A percentile compares a stretch with the other conserved stretches of the same genome.
Conservation (phyloP, 2,329 filamentous ascomycete genomes). For the Zalaria sp. region DNA sequence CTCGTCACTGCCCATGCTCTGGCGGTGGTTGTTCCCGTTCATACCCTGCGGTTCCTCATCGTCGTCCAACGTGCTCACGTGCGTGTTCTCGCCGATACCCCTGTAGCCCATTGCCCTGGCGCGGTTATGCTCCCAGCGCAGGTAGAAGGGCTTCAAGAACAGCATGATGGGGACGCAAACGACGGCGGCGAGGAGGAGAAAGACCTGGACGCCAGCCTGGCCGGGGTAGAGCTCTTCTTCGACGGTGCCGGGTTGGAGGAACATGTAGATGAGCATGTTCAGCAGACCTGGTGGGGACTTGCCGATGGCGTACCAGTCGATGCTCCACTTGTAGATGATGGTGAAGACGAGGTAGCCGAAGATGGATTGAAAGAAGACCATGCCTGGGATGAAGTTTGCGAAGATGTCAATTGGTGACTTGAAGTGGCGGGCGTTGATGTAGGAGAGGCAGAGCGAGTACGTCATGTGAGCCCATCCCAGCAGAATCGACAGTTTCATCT, state of each 20-base stretch:
- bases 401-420: slow-evolving; percentile 90
- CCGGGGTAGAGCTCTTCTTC: slow-evolving; percentile 65
- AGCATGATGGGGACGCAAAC: slow-evolving; percentile 79
- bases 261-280: slow-evolving; percentile 99
- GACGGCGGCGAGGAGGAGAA: slow-evolving; percentile 70
- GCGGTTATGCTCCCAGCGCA: slow-evolving; percentile 84
- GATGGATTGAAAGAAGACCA: slow-evolving; percentile 99
- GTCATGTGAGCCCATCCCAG: slow-evolving; percentile 98
- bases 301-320: slow-evolving; percentile 64
- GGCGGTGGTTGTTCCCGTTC: slow-evolving; percentile 49
- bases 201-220: slow-evolving; percentile 61
- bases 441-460: slow-evolving; percentile 86
- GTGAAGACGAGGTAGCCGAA: slow-evolving; percentile 91
- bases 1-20: slow-evolving; percentile 57
- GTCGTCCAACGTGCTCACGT: slow-evolving; percentile 81
- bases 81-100: slow-evolving; percentile 76
- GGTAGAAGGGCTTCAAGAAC: slow-evolving; percentile 90
- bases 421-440: slow-evolving; percentile 89
- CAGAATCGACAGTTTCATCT: slow-evolving; percentile 99
- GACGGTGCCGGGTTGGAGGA: slow-evolving; percentile 67
- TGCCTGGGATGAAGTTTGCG: slow-evolving; percentile 93
- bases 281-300: slow-evolving; percentile 69
- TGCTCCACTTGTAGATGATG: slow-evolving; percentile 93
- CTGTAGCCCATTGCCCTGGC: slow-evolving; percentile 81
- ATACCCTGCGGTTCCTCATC: slow-evolving; percentile 47